phyloP scores from a whole-genome alignment of 345 rosid species.

The Corchorus olitorius region DNA sequence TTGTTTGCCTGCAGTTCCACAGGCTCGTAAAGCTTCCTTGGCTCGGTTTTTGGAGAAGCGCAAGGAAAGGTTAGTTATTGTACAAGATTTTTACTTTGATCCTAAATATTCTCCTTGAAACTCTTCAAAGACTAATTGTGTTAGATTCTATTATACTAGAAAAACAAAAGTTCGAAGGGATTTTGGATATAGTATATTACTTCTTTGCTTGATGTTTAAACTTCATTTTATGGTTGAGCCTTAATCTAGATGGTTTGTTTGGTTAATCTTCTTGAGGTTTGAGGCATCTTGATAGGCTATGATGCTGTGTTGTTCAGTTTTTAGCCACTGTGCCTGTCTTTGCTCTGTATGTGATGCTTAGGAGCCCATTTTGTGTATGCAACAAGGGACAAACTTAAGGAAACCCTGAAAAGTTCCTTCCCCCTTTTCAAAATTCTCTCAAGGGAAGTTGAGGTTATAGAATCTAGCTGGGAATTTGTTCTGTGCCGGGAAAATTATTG shows the following conservation, averaged over 20 bases:
- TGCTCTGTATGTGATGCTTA: not conserved
- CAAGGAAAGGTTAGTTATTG: conserved; percentile 63
- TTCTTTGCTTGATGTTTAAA: not conserved
- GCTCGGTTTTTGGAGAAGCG: conserved; percentile 98
- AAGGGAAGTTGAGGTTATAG: not conserved
- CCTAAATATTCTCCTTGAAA: not conserved
- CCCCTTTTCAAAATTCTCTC: not conserved
- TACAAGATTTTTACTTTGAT: not conserved
- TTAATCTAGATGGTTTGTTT: not conserved
- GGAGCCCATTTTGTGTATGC: not conserved
- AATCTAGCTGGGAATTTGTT: not conserved
- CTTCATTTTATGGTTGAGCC: not conserved
- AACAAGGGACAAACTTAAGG: not conserved
- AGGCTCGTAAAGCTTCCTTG: conserved; percentile 91
- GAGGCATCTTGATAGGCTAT: not conserved
- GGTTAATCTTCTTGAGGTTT: not conserved
- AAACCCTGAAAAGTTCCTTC: not conserved
- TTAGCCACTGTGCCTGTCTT: not conserved
- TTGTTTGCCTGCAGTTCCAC: conserved; percentile 50
- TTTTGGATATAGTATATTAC: not conserved
- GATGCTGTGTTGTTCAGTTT: not conserved
- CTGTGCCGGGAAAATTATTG: not conserved
- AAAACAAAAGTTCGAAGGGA: not conserved
- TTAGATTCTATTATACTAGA: not conserved
- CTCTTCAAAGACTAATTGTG: not conserved